A percentile compares a stretch with the other conserved stretches of the same genome.
phyloP scores from a whole-genome alignment of 805 yeast species.

The Barnettozyma wickerhamii region DNA sequence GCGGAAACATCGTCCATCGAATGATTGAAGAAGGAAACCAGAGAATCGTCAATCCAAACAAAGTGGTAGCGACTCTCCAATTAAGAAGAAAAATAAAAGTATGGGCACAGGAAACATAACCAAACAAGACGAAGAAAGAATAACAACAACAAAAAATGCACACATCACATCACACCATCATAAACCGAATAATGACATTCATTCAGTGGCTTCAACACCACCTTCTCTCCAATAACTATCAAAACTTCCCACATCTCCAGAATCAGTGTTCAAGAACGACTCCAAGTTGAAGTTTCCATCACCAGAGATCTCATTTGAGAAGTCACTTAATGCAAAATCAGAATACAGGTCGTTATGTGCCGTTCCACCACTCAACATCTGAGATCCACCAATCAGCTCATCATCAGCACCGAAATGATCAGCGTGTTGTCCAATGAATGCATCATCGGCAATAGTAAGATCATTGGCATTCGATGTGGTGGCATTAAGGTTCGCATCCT shows the following conservation, averaged over 20 bases:
- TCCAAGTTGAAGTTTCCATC: conserved; percentile 41
- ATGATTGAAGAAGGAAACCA: too few relatives aligned
- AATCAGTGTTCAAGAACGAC: conserved; percentile 38
- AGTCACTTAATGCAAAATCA: conserved; percentile 30
- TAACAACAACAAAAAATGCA: not conserved
- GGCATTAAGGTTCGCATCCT: too few relatives aligned
- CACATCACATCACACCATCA: not conserved
- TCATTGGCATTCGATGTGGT: too few relatives aligned
- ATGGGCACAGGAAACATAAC: not conserved
- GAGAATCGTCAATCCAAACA: too few relatives aligned
- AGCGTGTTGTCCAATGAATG: not conserved
- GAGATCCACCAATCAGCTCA: conserved; percentile 14
- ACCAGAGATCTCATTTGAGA: conserved; percentile 29
- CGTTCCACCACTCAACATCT: conserved; percentile 13
- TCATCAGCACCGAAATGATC: conserved; percentile 8
- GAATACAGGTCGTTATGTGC: conserved; percentile 27
- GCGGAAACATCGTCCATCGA: too few relatives aligned
- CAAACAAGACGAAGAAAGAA: not conserved
- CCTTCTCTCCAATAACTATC: conserved; percentile 40
- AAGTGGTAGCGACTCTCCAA: not conserved
- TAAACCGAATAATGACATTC: conserved; percentile 5
- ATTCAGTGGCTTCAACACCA: conserved; percentile 34
- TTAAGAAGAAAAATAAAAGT: not conserved
- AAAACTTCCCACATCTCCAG: conserved; percentile 28
- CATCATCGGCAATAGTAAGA: too few relatives aligned